Evolutionary conservation across 352 stramenopile genomes (phyloP), one percentile per base, ranked within the genome.

Genomic region (Globisporangium acanthophoron): DNA sequence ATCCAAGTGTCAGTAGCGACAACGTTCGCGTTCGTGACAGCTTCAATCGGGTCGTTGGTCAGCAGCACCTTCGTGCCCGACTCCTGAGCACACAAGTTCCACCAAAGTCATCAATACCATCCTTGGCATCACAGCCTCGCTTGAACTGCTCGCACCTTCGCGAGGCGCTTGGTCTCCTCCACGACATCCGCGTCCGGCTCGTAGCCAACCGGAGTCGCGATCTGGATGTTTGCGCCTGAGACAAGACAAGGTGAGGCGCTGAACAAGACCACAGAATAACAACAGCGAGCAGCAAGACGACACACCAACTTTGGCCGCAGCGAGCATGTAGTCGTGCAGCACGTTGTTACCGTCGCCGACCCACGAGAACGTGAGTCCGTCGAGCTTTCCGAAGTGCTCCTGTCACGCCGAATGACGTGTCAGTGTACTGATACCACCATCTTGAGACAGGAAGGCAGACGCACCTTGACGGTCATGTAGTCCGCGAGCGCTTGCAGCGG

Each of bases 281-380:
- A 16, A 35, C 12, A 18, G 21, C 13, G 46, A 31, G 46, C 18
- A 53, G 24, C 24, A 27, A 27, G 24, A 27, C 24, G 12, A 55
- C 79, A 89, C 93, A 67, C 78, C 82, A 61, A 90, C 69, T 67
- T 92, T 92, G 24, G 85, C 85, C 3, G 86, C 88, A 37, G 96
- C 96, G 16, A 98, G 73, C 94, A 99, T 98, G 57, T 98, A 94
- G 70, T 99, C 96, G 64, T 99, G 96, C 46, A 97, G 70, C 31
- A 98, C 91, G 54, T 99, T 99, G 79, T 99, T 99, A 54, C 96
- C 96, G 66, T 99, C 97, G 57, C 97, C 97, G 51, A 99, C 96
- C 94, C 96, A 99, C 41, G 94, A 84, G 40, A 99, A 76, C 37
- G 93, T 99, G 46, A 98, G 89, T 5, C 93, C 94, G 20, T 93